Base-by-base conservation (phyloP, 169 alveolate genomes). In the Eimeria brunetti region DNA sequence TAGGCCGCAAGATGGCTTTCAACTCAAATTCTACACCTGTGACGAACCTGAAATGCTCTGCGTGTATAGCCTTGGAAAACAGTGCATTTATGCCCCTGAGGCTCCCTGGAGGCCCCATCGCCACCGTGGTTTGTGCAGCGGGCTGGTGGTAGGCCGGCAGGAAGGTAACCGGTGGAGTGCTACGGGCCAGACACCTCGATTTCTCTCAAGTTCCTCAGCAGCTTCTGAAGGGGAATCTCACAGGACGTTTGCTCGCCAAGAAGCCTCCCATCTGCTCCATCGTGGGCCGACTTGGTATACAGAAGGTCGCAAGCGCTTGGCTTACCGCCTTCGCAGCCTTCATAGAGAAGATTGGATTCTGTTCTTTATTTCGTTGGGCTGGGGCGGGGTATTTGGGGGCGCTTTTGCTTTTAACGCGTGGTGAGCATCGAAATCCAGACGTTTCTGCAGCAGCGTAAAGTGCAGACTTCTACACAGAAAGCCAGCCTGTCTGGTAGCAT, bases 341-440 rank as follows among this genome's bases (percentile, higher is more conserved):
- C 81, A 60, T 51, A 86, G 24, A 27, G 92, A 86, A 86, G 92
- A 86, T 22, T 86, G 92, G 92, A 56, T 62, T 24, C 92, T 86
- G n/a, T 22, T 86, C 53, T 62, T 33, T 38, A 86, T 86, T 33
- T 86, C 92, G 14, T 71, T 86, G n/a, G 92, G 92, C 36, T 86
- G 92, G 92, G 30, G 92, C 33, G 81, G 83, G n/a, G 36, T 62
- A 20, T 86, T 86, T 41, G 81, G 46, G 53, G 92, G 92, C 18
- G 92, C 83, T 24, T 27, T 27, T 49, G 60, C 81, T 22, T 86
- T 86, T 62, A 62, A 62, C n/a, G 67, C 92, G 36, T 86, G 92
- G 92, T 86, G 27, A 71, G 83, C 41, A 27, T 14, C 3, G n/a
- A 49, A 20, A 14, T 12, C n/a, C 58, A 8, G 69, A 38, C 33